Conservation (phyloP, 768 basidiomycete species). For the Phlegmacium glaucopus region DNA sequence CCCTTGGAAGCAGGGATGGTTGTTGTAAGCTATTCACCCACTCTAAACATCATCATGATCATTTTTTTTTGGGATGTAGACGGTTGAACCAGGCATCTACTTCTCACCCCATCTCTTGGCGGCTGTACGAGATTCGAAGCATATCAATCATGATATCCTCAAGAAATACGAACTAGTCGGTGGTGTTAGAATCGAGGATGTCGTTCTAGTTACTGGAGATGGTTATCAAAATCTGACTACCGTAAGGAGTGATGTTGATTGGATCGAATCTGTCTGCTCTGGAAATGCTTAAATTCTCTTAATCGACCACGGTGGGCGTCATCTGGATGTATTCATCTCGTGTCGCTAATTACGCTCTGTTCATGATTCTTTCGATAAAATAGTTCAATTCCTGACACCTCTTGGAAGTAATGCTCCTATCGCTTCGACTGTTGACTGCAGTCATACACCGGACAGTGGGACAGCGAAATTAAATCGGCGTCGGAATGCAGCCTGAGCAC, state of each 20-base stretch:
- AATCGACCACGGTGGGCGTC: no score
- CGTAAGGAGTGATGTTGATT: conserved; percentile 75
- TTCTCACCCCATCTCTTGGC: conserved; percentile 80
- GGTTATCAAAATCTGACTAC: conserved; percentile 86
- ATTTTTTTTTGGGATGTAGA: conserved; percentile 39
- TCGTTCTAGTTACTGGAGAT: conserved; percentile 68
- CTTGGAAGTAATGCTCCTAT: no score
- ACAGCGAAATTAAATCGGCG: no score
- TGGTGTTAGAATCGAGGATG: conserved; percentile 93
- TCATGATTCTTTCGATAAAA: no score
- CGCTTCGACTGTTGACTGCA: no score
- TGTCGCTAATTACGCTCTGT: no score
- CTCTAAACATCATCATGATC: conserved; percentile 1
- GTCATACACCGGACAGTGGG: no score
- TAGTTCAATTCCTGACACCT: no score
- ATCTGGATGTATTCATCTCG: no score
- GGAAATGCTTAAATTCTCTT: conserved; percentile 38
- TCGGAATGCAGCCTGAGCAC: no score
- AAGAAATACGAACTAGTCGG: conserved; percentile 77
- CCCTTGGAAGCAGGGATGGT: conserved; percentile 80
- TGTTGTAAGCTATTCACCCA: conserved; percentile 51
- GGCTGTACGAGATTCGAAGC: conserved; percentile 54
- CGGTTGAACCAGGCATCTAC: conserved; percentile 89
- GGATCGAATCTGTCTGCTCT: conserved; percentile 81
- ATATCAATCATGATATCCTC: conserved; percentile 69